Conservation (phyloP, 1,139 yeast genomes). For the Magnusiomyces tetraspermus region DNA sequence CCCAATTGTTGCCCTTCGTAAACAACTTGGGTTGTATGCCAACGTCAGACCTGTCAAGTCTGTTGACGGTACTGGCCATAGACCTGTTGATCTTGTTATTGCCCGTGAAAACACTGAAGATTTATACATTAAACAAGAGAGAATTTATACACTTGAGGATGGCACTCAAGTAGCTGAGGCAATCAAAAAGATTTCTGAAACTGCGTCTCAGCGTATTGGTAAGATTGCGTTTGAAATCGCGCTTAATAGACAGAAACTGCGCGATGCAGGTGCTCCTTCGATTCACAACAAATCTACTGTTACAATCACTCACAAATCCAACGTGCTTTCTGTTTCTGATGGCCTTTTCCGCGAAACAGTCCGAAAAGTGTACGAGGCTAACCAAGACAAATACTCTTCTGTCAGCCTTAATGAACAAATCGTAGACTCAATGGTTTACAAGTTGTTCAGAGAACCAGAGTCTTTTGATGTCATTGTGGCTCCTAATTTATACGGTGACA, state of each 20-base stretch:
- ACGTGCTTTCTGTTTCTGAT: conserved; percentile 97
- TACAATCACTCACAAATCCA: conserved; percentile 97
- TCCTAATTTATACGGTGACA: conserved; percentile 97
- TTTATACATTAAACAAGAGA: conserved; percentile 94
- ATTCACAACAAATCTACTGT: conserved; percentile 79
- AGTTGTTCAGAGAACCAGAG: conserved; percentile 95
- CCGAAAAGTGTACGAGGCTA: conserved; percentile 77
- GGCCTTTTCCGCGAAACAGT: conserved; percentile 95
- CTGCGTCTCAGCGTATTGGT: conserved; percentile 94
- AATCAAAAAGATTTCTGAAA: conserved; percentile 85
- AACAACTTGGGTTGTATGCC: conserved; percentile 91
- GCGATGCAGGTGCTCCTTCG: conserved; percentile 50
- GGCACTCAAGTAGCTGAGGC: conserved; percentile 98
- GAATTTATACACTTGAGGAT: conserved; percentile 52
- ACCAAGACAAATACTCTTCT: conserved; percentile 63
- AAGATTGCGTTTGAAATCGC: conserved; percentile 97
- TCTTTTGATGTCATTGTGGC: conserved; percentile 97
- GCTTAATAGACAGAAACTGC: conserved; percentile 71
- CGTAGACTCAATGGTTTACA: conserved; percentile 98
- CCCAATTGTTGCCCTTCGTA: conserved; percentile 91
- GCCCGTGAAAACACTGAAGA: conserved; percentile 98
- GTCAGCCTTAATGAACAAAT: conserved; percentile 83
- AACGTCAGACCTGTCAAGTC: conserved; percentile 87
- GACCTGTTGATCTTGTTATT: conserved; percentile 84
- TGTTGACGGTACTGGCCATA: conserved; percentile 88